These are phyloP conservation scores for Lentithecium fluviatile DNA, from an alignment of 495 filamentous ascomycete genomes.

Conservation along the genomic window DNA sequence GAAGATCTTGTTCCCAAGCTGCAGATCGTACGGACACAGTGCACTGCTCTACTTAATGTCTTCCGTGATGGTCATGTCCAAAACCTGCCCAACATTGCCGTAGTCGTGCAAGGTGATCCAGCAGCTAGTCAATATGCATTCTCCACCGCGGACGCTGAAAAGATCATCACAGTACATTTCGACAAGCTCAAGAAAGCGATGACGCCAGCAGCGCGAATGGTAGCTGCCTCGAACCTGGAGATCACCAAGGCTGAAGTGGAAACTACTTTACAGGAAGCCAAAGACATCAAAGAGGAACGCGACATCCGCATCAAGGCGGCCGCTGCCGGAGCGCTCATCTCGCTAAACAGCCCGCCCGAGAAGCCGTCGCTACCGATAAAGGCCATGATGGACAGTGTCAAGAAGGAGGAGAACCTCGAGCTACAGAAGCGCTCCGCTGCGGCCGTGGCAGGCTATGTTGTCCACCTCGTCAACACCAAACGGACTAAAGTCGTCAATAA, in stretches of 20 bases:
- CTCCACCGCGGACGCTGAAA: constrained; percentile 81
- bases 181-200: constrained; percentile 80
- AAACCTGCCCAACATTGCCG: constrained; percentile 73
- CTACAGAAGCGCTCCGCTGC: constrained; percentile 84
- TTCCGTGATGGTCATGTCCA: constrained; percentile 86
- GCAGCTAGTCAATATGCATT: constrained; percentile 90
- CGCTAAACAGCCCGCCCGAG: constrained; percentile 82
- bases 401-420: constrained; percentile 87
- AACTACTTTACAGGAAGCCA: constrained; percentile 73
- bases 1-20: constrained; percentile 84
- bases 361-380: constrained; percentile 89
- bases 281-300: constrained; percentile 70
- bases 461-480: constrained; percentile 72
- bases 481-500: constrained; percentile 85
- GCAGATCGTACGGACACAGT: constrained; percentile 83
- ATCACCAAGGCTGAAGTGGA: constrained; percentile 70
- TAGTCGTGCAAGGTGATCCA: constrained; percentile 86
- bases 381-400: constrained; percentile 96
- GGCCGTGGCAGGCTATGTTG: constrained; percentile 79
- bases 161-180: constrained; percentile 77
- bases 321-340: constrained; percentile 81
- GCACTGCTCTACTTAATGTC: constrained; percentile 79
- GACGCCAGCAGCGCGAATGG: constrained; percentile 78
- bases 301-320: constrained; percentile 86
- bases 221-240: constrained; percentile 68